phyloP scores from a whole-genome alignment of 148 eudicot species.

The Rhododendron ovatum region DNA sequence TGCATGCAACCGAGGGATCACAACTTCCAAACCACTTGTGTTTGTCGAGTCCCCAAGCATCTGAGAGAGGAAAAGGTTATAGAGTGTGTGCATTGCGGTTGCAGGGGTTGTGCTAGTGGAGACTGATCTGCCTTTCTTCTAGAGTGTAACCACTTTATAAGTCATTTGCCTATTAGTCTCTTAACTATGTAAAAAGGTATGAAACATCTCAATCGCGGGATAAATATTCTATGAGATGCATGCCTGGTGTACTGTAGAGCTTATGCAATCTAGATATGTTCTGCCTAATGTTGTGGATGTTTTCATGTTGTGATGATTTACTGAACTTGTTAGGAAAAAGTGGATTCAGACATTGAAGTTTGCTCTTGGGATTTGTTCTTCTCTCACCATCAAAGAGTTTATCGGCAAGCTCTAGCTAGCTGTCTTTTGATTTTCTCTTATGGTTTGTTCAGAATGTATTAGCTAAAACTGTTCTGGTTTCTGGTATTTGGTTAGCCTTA shows the following conservation, averaged over 20 bases:
- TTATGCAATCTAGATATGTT: not conserved
- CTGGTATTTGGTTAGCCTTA: not conserved
- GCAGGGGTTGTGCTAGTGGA: conserved; percentile 84
- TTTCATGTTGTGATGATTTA: not conserved
- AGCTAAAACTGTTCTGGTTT: not conserved
- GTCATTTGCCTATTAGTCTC: not conserved
- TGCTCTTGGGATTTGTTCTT: not conserved
- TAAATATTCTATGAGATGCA: not conserved
- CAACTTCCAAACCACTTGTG: conserved; percentile 86
- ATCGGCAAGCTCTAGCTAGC: not conserved
- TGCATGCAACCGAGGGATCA: conserved; percentile 90
- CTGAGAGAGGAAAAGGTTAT: conserved; percentile 81
- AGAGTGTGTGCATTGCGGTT: conserved; percentile 88
- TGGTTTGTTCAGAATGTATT: not conserved
- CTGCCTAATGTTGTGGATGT: not conserved
- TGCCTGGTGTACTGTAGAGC: not conserved
- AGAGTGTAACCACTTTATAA: not conserved
- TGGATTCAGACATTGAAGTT: not conserved
- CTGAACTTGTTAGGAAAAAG: not conserved
- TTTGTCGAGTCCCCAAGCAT: conserved; percentile 89
- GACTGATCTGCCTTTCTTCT: conserved; percentile 36
- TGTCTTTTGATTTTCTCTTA: not conserved
- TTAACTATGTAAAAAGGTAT: not conserved
- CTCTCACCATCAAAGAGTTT: not conserved
- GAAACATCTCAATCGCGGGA: not conserved